phyloP scores from a whole-genome alignment of 2,329 filamentous ascomycete genomes.

The Rutstroemia sp. region DNA sequence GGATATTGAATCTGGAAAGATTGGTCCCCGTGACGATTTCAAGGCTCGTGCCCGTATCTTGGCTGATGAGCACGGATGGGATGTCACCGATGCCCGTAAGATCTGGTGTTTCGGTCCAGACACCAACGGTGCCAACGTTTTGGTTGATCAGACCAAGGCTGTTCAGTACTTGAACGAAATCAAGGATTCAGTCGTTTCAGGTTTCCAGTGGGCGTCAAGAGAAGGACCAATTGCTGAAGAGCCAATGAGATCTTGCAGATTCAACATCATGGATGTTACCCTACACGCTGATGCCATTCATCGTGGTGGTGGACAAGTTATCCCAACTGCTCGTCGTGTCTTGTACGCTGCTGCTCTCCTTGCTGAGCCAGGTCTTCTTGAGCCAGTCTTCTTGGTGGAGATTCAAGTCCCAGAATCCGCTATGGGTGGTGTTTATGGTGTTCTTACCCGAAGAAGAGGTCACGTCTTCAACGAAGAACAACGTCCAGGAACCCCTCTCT shows the following conservation, averaged over 20 bases:
- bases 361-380: constrained; percentile 82
- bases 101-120: constrained; percentile 99
- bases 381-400: constrained; percentile 98
- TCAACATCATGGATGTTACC: constrained; percentile 99
- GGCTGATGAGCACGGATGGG: constrained; percentile 96
- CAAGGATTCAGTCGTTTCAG: constrained; percentile 98
- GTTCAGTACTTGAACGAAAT: constrained; percentile 99
- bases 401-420: constrained; percentile 98
- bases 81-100: constrained; percentile 99
- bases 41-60: constrained; percentile 95
- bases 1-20: constrained; percentile 88
- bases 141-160: constrained; percentile 99
- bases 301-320: constrained; percentile 98
- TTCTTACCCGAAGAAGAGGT: constrained; percentile 94
- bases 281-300: constrained; percentile 99
- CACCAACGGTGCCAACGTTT: constrained; percentile 94
- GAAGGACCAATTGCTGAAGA: constrained; percentile 98
- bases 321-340: constrained; percentile 95
- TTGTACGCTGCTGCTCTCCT: constrained; percentile 89
- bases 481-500: constrained; percentile 95
- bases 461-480: constrained; percentile 99
- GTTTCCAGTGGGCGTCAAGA: constrained; percentile 99
- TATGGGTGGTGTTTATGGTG: constrained; percentile 99
- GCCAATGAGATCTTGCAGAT: constrained; percentile 94
- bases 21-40: constrained; percentile 94